Percentiles rank a stretch among this genome's conserved stretches.
Conservation (phyloP, 805 yeast species). For the Metschnikowia aberdeeniae region DNA sequence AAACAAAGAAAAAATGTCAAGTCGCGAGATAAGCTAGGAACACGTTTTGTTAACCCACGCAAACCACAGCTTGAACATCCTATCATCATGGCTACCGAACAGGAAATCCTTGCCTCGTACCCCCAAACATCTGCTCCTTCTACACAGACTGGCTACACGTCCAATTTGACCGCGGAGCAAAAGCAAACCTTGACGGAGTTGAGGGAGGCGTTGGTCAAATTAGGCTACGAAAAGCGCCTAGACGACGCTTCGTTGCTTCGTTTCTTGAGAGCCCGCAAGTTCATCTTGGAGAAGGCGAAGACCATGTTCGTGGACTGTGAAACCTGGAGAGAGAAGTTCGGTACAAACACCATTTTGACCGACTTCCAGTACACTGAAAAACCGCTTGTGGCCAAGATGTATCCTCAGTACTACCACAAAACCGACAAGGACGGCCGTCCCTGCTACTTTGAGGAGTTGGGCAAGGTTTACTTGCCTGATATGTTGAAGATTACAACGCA, state of each 20-base stretch:
- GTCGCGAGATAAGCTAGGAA: conserved; percentile 5
- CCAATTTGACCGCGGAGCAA: conserved; percentile 71
- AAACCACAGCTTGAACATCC: not conserved
- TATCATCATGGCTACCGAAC: conserved; percentile 24
- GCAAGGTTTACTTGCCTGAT: conserved; percentile 81
- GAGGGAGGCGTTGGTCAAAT: conserved; percentile 51
- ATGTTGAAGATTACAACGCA: conserved; percentile 92
- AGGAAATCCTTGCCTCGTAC: conserved; percentile 50
- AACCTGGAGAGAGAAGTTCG: conserved; percentile 84
- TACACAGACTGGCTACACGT: conserved; percentile 72
- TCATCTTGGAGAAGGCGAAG: conserved; percentile 73
- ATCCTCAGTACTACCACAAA: conserved; percentile 97
- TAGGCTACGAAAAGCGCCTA: conserved; percentile 70
- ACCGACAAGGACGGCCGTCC: conserved; percentile 97
- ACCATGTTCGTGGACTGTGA: conserved; percentile 86
- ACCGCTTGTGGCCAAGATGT: conserved; percentile 78
- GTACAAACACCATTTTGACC: conserved; percentile 77
- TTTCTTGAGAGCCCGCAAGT: conserved; percentile 92
- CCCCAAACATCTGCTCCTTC: conserved; percentile 68
- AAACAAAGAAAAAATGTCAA: conserved; percentile 2
- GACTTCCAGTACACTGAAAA: conserved; percentile 95
- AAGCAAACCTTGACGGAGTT: conserved; percentile 53
- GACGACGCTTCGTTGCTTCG: conserved; percentile 85
- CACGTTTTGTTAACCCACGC: conserved; percentile 2
- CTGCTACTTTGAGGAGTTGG: conserved; percentile 89